Base-by-base conservation (phyloP, 1,284 basidiomycete species). In the Ustilago vetiveriae region DNA sequence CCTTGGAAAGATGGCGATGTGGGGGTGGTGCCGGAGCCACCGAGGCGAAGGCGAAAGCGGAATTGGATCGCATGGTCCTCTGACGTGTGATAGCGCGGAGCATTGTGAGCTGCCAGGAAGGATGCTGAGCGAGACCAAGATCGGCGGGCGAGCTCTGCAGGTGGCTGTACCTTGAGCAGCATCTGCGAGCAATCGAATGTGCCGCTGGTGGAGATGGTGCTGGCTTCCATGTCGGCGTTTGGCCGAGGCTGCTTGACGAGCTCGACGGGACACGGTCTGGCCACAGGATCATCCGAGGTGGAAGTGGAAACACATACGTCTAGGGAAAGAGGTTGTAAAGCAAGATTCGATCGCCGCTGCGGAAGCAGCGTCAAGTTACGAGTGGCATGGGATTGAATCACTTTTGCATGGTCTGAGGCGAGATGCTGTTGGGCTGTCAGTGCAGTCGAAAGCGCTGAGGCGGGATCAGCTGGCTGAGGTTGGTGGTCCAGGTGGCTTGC, bases 101-200 rank as follows among this genome's bases (percentile, higher is more conserved):
- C 39, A 32, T 58, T 57, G n/a, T 57, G 17, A 6, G 51, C 19
- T 14, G 54, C 39, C 14, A 58, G 39, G 40, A 57, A 65, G 29
- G 49, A 33, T 3, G 55, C 46, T 10, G 46, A 37, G 22, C 27
- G 42, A 16, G 64, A 50, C 64, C 65, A 68, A 1, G 37, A 33
- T 6, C 54, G 7, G 13, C 59, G 32, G 3, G 71, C 63, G 6
- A 45, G 32, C 29, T 56, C 49, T 19, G 60, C 57, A 16, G 71
- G 71, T 19, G 71, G 66, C 4, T 40, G 38, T 1, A 73, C 50
- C 27, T 65, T 64, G 48, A 68, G 60, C 8, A 70, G 39, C 39
- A 73, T 35, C 8, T 48, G 50, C 2, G 47, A 27, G 1, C 66
- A 62, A 23, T 69, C 71, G 22, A 70, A 63, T 6, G 35, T 10